Percentiles rank a stretch among this genome's conserved stretches.
phyloP scores from a whole-genome alignment of 805 yeast genomes.

The Monosporozyma siamensis region DNA sequence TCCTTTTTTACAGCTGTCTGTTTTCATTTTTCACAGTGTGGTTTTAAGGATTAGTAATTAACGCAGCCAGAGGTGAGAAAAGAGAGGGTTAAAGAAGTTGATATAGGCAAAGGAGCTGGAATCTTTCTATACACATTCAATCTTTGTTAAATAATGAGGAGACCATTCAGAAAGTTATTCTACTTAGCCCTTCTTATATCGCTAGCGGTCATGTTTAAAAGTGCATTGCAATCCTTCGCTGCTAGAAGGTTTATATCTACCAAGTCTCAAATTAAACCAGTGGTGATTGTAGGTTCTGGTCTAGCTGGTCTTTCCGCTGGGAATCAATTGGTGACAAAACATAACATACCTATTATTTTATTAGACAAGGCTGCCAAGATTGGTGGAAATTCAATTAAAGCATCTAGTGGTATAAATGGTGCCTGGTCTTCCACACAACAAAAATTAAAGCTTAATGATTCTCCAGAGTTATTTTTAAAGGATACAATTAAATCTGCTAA shows the following conservation, averaged over 20 bases:
- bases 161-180: conserved; percentile 2
- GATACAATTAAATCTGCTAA: conserved; percentile 67
- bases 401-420: conserved; percentile 62
- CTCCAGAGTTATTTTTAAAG: conserved; percentile 47
- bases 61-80: background rate
- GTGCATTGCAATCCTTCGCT: background rate
- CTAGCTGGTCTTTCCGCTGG: conserved; percentile 46
- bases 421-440: conserved; percentile 56
- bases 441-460: conserved; percentile 41
- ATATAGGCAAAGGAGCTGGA: too few relatives aligned
- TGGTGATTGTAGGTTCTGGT: conserved; percentile 47
- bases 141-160: conserved; percentile 2
- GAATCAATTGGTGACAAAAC: conserved; percentile 31
- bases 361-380: conserved; percentile 41
- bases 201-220: background rate
- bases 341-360: conserved; percentile 35
- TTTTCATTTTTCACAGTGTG: background rate
- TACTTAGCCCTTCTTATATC: background rate
- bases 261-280: conserved; percentile 16
- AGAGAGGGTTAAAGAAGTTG: background rate
- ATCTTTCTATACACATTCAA: background rate
- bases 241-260: conserved; percentile 1
- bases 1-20: background rate
- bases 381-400: conserved; percentile 56
- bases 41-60: conserved; percentile 1